Percentiles rank a stretch among this genome's conserved stretches.
phyloP scores from a whole-genome alignment of 148 eudicot genomes.

The Rhododendron henanense region DNA sequence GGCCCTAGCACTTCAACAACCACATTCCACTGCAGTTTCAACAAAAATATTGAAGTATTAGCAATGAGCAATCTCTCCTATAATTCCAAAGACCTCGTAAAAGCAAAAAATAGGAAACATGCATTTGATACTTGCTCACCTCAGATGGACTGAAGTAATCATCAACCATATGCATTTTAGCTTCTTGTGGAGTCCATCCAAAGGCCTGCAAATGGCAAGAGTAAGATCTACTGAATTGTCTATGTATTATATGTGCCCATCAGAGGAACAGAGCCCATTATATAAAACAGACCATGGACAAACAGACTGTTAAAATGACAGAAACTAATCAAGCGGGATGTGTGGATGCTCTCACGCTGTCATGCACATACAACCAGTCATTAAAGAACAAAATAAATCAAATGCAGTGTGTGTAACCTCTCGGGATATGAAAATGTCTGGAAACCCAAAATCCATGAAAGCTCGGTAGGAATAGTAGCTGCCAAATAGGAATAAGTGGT shows the following conservation, averaged over 20 bases:
- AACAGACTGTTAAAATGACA: not conserved
- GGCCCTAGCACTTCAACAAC: slow-evolving; percentile 81
- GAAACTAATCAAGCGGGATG: not conserved
- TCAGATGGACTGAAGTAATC: slow-evolving; percentile 75
- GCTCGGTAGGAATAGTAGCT: slow-evolving; percentile 92
- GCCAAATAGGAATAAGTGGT: slow-evolving; percentile 25
- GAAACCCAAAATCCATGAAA: slow-evolving; percentile 90
- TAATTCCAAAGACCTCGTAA: not conserved
- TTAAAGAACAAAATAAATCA: not conserved
- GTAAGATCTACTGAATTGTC: slow-evolving; percentile 7
- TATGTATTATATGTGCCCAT: slow-evolving; percentile 7
- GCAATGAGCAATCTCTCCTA: not conserved
- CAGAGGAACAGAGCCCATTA: not conserved
- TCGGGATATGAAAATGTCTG: slow-evolving; percentile 95
- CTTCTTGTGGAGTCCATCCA: slow-evolving; percentile 90
- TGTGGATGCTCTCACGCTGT: not conserved
- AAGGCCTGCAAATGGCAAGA: slow-evolving; percentile 50
- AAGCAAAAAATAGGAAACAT: not conserved
- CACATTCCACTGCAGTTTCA: slow-evolving; percentile 58
- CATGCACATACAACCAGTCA: not conserved
- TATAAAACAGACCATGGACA: not conserved
- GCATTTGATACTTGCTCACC: slow-evolving; percentile 39
- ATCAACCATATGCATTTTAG: slow-evolving; percentile 83
- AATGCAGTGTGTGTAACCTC: slow-evolving; percentile 46
- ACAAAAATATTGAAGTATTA: slow-evolving; percentile 17